Conservation (phyloP, 164 flowering plant species). For the Piper longum region DNA sequence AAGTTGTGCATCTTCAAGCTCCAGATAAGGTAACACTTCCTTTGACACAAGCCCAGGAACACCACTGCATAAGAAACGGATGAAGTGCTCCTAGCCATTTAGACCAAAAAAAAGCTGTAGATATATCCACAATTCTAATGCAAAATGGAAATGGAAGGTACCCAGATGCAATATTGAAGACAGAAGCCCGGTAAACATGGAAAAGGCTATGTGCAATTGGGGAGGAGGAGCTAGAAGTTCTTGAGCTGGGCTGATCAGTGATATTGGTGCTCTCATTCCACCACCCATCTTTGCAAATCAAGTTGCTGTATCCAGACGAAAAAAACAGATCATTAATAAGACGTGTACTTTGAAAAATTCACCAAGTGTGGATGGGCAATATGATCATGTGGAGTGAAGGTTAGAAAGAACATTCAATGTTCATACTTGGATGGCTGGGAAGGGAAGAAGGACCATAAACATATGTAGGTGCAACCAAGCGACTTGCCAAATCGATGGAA, state of each 20-base stretch:
- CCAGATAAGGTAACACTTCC: constrained; percentile 36
- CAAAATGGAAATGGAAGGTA: constrained; percentile 5
- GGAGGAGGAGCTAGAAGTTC: constrained; percentile 15
- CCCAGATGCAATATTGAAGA: constrained; percentile 19
- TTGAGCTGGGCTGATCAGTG: constrained; percentile 17
- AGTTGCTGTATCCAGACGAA: constrained; percentile 19
- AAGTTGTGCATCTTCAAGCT: constrained; percentile 32
- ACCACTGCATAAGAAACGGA: constrained; percentile 12
- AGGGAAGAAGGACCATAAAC: constrained; percentile 55
- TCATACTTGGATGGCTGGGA: constrained; percentile 25
- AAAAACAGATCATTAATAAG: background rate
- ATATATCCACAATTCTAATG: background rate
- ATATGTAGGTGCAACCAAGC: constrained; percentile 44
- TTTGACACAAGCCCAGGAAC: constrained; percentile 64
- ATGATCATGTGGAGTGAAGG: too few species aligned
- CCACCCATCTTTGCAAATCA: constrained; percentile 31
- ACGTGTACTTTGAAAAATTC: background rate
- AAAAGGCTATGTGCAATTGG: constrained; percentile 26
- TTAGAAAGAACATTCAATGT: background rate
- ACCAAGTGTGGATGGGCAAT: too few species aligned
- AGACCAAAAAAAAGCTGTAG: background rate
- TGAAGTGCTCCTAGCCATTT: too few species aligned
- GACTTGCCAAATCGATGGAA: constrained; percentile 23
- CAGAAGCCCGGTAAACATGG: constrained; percentile 22
- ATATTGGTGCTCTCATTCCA: constrained; percentile 21